Percentiles rank a stretch among this genome's conserved stretches.
phyloP scores from a whole-genome alignment of 192 early-diverging fungal species.

The Backusella mclennaniae region DNA sequence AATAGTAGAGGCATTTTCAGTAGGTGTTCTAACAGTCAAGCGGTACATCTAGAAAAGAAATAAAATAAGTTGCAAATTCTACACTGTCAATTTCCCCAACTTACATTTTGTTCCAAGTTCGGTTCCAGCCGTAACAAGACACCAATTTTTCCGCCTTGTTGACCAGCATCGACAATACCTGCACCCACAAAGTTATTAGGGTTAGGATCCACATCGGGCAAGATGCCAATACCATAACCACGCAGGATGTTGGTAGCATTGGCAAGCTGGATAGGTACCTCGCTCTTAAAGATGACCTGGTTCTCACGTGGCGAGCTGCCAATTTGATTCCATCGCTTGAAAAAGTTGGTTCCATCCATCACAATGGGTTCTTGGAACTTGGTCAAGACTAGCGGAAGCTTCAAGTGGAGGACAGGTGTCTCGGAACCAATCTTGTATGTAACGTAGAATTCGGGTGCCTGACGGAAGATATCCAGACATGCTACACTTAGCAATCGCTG shows the following conservation, averaged over 20 bases:
- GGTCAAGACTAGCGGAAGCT: conserved; percentile 74
- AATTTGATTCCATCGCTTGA: conserved; percentile 94
- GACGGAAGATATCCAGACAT: conserved; percentile 59
- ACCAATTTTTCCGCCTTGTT: conserved; percentile 77
- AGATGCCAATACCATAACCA: conserved; percentile 72
- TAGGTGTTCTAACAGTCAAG: conserved; percentile 87
- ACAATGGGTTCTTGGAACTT: conserved; percentile 89
- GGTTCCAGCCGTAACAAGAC: conserved; percentile 89
- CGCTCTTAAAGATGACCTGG: conserved; percentile 66
- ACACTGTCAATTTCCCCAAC: neutral
- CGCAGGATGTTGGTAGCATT: conserved; percentile 55
- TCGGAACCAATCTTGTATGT: conserved; percentile 60
- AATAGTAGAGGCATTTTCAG: conserved; percentile 67
- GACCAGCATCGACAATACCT: conserved; percentile 76
- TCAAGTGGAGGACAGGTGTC: conserved; percentile 53
- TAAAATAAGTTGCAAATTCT: neutral
- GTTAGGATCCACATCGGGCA: conserved; percentile 86
- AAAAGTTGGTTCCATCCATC: conserved; percentile 77
- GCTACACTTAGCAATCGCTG: conserved; percentile 84
- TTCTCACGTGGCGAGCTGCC: conserved; percentile 83
- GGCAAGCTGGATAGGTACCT: conserved; percentile 46
- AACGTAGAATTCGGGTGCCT: conserved; percentile 66
- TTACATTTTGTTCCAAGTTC: conserved; percentile 78
- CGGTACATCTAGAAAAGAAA: conserved; percentile 72
- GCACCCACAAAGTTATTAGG: conserved; percentile 88